These are phyloP conservation scores for Nicotiana benthamiana DNA, from an alignment of 257 asterid species.

Conservation along the genomic window DNA sequence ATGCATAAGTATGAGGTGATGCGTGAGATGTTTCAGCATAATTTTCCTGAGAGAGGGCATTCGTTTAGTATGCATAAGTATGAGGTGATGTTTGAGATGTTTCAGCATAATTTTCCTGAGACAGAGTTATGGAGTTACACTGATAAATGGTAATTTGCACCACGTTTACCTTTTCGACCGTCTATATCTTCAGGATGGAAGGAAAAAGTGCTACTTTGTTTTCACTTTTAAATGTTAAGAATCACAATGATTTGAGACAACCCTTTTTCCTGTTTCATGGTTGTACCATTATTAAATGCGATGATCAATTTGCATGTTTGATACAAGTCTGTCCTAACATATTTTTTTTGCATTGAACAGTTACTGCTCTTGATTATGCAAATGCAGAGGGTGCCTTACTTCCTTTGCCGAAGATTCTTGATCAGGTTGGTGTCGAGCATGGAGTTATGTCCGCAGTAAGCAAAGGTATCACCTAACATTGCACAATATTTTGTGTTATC, in stretches of 20 bases:
- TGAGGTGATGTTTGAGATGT: background rate
- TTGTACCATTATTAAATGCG: background rate
- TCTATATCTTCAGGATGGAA: background rate
- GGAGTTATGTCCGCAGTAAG: constrained; percentile 24
- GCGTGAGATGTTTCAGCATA: background rate
- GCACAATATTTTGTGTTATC: background rate
- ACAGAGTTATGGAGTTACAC: background rate
- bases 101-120: background rate
- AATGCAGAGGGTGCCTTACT: constrained; percentile 69
- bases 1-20: background rate
- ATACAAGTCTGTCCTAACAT: background rate
- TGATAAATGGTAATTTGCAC: background rate
- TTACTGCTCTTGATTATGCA: constrained; percentile 81
- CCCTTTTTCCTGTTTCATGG: background rate
- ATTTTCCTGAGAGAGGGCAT: background rate
- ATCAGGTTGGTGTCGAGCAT: constrained; percentile 27
- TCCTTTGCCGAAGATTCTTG: constrained; percentile 61
- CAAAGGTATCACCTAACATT: constrained; percentile 34
- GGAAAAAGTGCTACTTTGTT: background rate
- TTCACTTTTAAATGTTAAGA: background rate
- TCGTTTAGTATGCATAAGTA: background rate
- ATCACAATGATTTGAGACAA: background rate
- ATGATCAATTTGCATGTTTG: background rate
- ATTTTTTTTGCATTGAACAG: constrained; percentile 30
- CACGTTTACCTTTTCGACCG: background rate